Evolutionary conservation across 768 basidiomycete genomes (phyloP), one percentile per base, ranked within the genome.

Genomic region (Calocybe cyanea): DNA sequence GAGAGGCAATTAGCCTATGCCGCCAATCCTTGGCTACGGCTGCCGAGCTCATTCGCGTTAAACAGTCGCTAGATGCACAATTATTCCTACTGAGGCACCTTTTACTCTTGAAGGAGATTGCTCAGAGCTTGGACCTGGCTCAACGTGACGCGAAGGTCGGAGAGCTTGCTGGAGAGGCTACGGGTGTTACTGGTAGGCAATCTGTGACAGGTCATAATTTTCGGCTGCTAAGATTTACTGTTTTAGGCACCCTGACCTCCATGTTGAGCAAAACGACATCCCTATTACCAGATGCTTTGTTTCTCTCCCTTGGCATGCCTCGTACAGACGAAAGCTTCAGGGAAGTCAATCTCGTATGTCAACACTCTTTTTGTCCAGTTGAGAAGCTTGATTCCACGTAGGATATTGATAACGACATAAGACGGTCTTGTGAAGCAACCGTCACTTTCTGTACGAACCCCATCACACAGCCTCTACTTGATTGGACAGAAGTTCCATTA

Each of bases 1-100:
- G 93, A 66, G 94, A 97, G 66, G 91, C 94, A 0, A 75, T 96
- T 24, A 73, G 77, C 10, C 70, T 92, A 3, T 95, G 93, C 61
- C 80, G 85, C 28, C 76, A 85, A 48, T 95, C 94, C 0, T 76
- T 98, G 3, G 71, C 87, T 28, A 63, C 76, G 4, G 92, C 89
- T 0, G 76, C 87, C 0, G 76, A 85, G n/a, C 67, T 73, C 17
- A 72, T 97, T 39, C 72, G 76, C 18, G 47, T 58, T 23, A 77
- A 75, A 39, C 71, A 71, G 31, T 64, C 69, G 13, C 63, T 88
- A 7, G 92, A 97, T 53, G 89, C 83, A 0, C 75, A 82, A 17
- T 70, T 98, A 11, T 98, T 99, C 73, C 77, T 95, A 32, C 83
- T 94, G 19, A 78, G 93, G 34, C 94, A 99, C 65, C 63, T 97